Conservation (phyloP, 805 yeast species). For the Barnettozyma botsteinii region DNA sequence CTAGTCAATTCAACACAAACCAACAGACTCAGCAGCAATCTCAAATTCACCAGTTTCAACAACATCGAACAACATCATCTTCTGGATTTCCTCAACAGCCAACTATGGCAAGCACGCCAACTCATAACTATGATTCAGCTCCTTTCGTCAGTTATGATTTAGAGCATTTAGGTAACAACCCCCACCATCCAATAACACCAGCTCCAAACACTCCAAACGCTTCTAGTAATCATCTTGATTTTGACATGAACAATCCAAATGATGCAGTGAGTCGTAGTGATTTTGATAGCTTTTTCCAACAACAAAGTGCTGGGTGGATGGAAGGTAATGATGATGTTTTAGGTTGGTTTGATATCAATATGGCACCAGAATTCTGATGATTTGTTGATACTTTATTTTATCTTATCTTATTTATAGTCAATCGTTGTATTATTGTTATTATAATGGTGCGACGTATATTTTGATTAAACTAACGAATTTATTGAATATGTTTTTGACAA, state of each 20-base stretch:
- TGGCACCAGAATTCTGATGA: slow-evolving; percentile 52
- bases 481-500: too few relatives aligned
- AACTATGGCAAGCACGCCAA: neutral
- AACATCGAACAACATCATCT: neutral
- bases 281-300: slow-evolving; percentile 64
- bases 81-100: neutral
- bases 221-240: slow-evolving; percentile 3
- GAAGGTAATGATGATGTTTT: slow-evolving; percentile 84
- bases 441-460: neutral
- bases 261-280: slow-evolving; percentile 22
- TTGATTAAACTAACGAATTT: too few relatives aligned
- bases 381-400: neutral
- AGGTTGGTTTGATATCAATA: slow-evolving; percentile 89
- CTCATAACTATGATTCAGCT: slow-evolving; percentile 9
- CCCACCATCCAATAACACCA: neutral
- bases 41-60: neutral
- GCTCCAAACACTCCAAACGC: slow-evolving; percentile 9
- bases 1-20: neutral
- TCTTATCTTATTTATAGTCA: neutral
- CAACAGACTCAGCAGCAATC: slow-evolving; percentile 5
- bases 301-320: slow-evolving; percentile 80
- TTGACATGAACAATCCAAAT: slow-evolving; percentile 15
- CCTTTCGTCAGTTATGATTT: slow-evolving; percentile 15
- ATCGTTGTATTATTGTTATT: neutral
- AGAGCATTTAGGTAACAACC: slow-evolving; percentile 7